Conservation (phyloP, 495 filamentous ascomycete species). For the Penicillium paxilli region DNA sequence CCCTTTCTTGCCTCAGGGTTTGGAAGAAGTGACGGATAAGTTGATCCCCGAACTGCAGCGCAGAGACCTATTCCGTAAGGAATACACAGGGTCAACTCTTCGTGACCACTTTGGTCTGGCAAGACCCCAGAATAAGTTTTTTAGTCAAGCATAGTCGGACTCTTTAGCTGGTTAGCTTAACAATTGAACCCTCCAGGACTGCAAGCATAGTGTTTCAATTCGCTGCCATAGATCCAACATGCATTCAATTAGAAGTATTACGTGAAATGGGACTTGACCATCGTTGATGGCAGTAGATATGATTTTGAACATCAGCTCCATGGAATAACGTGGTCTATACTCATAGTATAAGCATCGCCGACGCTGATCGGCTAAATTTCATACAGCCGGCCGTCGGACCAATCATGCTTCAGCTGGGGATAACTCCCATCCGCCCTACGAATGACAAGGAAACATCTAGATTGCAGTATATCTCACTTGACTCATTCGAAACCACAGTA, state of each 20-base stretch:
- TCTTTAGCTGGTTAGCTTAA: neutral
- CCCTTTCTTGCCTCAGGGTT: conserved; percentile 51
- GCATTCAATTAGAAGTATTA: too few relatives aligned
- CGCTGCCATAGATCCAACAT: too few relatives aligned
- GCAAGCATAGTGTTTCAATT: too few relatives aligned
- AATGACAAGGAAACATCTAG: neutral
- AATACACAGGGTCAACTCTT: conserved; percentile 40
- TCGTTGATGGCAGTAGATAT: too few relatives aligned
- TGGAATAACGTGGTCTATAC: too few relatives aligned
- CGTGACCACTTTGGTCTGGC: conserved; percentile 53
- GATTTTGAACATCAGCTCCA: too few relatives aligned
- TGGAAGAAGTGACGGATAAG: conserved; percentile 49
- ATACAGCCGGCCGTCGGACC: neutral
- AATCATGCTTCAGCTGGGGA: neutral
- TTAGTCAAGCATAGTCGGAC: conserved; percentile 12
- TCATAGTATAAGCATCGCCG: neutral
- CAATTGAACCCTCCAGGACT: too few relatives aligned
- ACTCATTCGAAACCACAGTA: neutral
- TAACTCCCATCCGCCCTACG: neutral
- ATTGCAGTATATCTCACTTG: neutral
- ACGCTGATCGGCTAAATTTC: neutral
- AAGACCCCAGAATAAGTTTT: conserved; percentile 53
- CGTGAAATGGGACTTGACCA: too few relatives aligned
- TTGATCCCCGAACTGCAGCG: conserved; percentile 54
- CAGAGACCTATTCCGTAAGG: conserved; percentile 49